Base-by-base conservation (phyloP, 2,329 filamentous ascomycete genomes). In the Nemania diffusa region DNA sequence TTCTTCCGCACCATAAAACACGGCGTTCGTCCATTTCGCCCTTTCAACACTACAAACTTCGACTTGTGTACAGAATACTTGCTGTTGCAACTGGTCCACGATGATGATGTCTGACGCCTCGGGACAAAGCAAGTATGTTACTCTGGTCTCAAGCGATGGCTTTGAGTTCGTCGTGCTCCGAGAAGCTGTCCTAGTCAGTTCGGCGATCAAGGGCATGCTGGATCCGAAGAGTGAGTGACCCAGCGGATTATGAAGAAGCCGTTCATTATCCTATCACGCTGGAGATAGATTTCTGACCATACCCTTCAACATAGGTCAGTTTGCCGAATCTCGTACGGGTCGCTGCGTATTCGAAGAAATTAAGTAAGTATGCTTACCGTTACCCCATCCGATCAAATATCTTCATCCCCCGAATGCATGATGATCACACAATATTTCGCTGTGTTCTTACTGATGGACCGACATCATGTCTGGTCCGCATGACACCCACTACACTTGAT, bases 141-240 rank as follows among this genome's bases (percentile, higher is more conserved):
- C 92, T 5, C 87, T 95, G 59, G 85, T 94, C 48, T 93, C 91
- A 0, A 86, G 84, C 72, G 92, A 95, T 79, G 91, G 88, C 73
- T 93, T 89, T 77, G 91, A 93, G 81, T 94, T 92, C 77, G 88
- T 92, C 70, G 85, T 94, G 58, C 83, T 91, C 62, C 88, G 91
- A 61, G 90, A 92, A 57, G 90, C 91, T 2, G 88, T 91, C 67
- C 83, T 88, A 74, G 83, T 92, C 75, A 92, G 91, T 72, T 89
- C 89, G 37, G 87, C 90, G 65, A 91, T 95, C 81, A 91, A 88
- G 80, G 86, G 88, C 77, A 93, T 93, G 87, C 82, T 95, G 67
- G 90, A 93, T 74, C 87, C 89, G 17, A 84, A 85, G 73, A 91
- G 90, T 90, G 78, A 73, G 82, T 63, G 27, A 55, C 37, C n/a